Evolutionary conservation across 1,139 yeast species (phyloP), one percentile per base, ranked within the genome.

Genomic region (Wickerhamomyces sp.): DNA sequence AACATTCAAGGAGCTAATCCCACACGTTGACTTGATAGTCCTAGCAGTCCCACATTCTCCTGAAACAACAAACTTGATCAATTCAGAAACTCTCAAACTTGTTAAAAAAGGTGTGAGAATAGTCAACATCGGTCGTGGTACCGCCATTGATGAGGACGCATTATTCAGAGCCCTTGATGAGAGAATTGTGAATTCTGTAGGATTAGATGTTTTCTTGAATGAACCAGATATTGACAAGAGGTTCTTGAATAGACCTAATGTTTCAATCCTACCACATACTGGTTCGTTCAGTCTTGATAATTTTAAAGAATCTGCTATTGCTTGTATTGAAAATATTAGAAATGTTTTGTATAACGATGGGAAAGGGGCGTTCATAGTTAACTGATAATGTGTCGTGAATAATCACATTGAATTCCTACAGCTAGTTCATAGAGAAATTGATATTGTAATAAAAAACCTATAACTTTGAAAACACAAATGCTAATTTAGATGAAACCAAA

Each of bases 111-210:
- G 86, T 3, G 73, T 83, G 15, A 71, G 88, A 52, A 69, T 89
- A 34, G 82, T 89, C 46, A 89, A 89, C 61, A 81, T 86, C 34
- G 95, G 95, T 1, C 74, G 96, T 54, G 96, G 95, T 1, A 62
- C 75, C 6, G 78, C 88, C 31, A 72, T 90, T 48, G 84, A 89
- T 58, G 95, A 87, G 57, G 71, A 73, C 23, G 95, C 84, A 1
- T 69, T 90, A 42, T 76, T 87, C 2, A 71, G 69, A 10, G 95
- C 89, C 0, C 70, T 90, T 48, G 73, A 81, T 52, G 60, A 72
- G 5, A 95, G 94, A 1, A 80, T 84, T 49, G 73, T 90, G 4
- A 64, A 75, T 26, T 78, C 83, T 58, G 93, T 84, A 14, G 96
- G 96, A 0, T 67, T 87, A 39, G 96, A 89, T 58, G 96, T 89